Conservation (phyloP, 2,329 filamentous ascomycete species). For the Colletotrichum filicis region DNA sequence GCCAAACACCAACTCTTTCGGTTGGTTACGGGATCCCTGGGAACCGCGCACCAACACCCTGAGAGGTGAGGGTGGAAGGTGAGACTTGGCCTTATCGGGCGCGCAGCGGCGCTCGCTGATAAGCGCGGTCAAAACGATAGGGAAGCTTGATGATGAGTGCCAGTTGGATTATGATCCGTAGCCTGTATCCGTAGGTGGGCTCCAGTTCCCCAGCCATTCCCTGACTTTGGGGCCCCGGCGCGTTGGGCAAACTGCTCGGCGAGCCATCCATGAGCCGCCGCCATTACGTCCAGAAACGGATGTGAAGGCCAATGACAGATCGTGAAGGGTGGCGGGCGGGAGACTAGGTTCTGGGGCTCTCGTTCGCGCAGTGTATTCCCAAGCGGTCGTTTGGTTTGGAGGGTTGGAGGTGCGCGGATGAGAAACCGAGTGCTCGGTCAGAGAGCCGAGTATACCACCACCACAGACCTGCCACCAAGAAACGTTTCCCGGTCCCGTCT, state of each 20-base stretch:
- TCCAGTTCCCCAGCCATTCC: slow-evolving; percentile 21
- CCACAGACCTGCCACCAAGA: too few relatives aligned
- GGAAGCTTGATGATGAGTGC: neutral
- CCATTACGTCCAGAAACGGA: slow-evolving; percentile 16
- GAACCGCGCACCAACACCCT: neutral
- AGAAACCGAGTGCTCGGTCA: slow-evolving; percentile 19
- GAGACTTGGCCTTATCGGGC: slow-evolving; percentile 12
- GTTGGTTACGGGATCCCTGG: slow-evolving; percentile 14
- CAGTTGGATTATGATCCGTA: too few relatives aligned
- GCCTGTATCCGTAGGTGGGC: neutral
- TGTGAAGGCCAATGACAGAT: neutral
- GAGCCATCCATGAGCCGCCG: slow-evolving; percentile 15
- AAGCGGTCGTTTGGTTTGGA: neutral
- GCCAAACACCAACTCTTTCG: neutral
- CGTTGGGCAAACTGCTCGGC: neutral
- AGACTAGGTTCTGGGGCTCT: neutral
- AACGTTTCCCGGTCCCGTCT: neutral
- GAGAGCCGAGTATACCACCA: slow-evolving; percentile 5
- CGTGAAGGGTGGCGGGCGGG: neutral
- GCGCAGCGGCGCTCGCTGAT: slow-evolving; percentile 9
- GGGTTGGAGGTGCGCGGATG: slow-evolving; percentile 8
- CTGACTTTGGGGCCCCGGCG: neutral
- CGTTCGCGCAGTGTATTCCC: neutral
- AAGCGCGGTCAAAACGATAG: slow-evolving; percentile 22
- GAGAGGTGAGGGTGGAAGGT: neutral